A percentile compares a stretch with the other conserved stretches of the same genome.
These are phyloP conservation scores for Vanrija humicola DNA, from an alignment of 1,284 basidiomycete genomes.

Conservation along the genomic window DNA sequence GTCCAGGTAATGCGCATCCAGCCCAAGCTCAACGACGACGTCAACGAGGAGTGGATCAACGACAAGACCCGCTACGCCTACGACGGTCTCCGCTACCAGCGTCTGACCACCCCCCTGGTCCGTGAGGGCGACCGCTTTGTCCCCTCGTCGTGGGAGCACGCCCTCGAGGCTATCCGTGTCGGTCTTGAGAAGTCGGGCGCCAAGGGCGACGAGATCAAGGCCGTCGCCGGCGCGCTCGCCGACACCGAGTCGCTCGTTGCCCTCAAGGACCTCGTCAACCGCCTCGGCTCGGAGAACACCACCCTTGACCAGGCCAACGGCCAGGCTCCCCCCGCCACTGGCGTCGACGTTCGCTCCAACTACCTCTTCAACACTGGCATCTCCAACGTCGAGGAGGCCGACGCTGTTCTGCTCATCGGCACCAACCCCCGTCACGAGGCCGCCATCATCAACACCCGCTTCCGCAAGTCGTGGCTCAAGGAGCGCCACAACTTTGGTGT, in stretches of 20 bases:
- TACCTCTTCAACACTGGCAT: conserved; percentile 98
- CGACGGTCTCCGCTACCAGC: conserved; percentile 94
- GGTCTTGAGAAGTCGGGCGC: conserved; percentile 79
- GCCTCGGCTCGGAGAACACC: conserved; percentile 92
- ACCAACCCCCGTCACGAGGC: conserved; percentile 98
- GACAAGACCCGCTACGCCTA: conserved; percentile 98
- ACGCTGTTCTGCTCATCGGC: conserved; percentile 88
- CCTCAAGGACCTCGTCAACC: conserved; percentile 90
- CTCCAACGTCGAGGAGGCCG: conserved; percentile 84
- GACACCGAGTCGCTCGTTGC: conserved; percentile 93
- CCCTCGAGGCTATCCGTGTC: conserved; percentile 71
- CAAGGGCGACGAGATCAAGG: conserved; percentile 92
- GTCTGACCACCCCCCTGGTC: conserved; percentile 86
- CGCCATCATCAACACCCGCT: conserved; percentile 93
- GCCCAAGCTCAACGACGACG: conserved; percentile 92
- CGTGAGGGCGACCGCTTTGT: conserved; percentile 92
- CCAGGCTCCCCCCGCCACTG: conserved; percentile 64
- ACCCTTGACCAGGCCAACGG: conserved; percentile 73
- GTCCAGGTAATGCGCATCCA: conserved; percentile 97
- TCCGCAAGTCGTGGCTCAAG: conserved; percentile 90
- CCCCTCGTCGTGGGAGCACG: conserved; percentile 87
- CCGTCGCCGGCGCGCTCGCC: conserved; percentile 84
- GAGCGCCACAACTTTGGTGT: conserved; percentile 79
- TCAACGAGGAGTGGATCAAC: conserved; percentile 99
- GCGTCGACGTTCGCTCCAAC: conserved; percentile 89